These are phyloP conservation scores for Rosa lucieae DNA, from an alignment of 306 rosid species.

Conservation along the genomic window DNA sequence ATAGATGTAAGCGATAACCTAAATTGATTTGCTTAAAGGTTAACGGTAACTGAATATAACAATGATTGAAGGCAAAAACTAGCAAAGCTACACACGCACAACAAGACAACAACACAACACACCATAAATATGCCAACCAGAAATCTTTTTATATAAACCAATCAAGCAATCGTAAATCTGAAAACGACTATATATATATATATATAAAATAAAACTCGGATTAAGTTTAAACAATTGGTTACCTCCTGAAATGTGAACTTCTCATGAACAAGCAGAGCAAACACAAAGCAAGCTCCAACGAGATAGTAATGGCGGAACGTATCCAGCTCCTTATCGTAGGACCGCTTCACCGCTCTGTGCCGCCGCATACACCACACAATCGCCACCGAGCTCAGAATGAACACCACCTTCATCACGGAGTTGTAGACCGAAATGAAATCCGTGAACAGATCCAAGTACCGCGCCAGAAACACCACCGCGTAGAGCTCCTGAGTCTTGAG, in stretches of 20 bases:
- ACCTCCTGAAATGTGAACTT: slow-evolving; percentile 80
- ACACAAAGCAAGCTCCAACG: slow-evolving; percentile 46
- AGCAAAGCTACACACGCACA: not conserved
- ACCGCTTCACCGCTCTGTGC: slow-evolving; percentile 65
- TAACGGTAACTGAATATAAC: not conserved
- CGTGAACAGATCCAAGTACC: slow-evolving; percentile 86
- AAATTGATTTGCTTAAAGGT: not conserved
- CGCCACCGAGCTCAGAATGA: slow-evolving; percentile 69
- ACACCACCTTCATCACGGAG: slow-evolving; percentile 78
- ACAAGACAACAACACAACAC: not conserved
- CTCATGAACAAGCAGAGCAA: slow-evolving; percentile 74
- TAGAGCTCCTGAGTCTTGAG: slow-evolving; percentile 94
- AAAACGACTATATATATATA: not conserved
- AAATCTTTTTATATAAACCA: not conserved
- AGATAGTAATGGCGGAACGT: slow-evolving; percentile 79
- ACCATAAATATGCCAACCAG: not conserved
- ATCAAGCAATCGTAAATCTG: not conserved
- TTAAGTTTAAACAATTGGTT: not conserved
- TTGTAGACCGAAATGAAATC: slow-evolving; percentile 77
- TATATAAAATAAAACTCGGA: not conserved
- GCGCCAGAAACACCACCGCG: slow-evolving; percentile 75
- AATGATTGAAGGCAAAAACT: not conserved
- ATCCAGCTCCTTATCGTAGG: slow-evolving; percentile 72
- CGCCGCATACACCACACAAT: slow-evolving; percentile 79
- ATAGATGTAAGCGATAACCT: not conserved